Base-by-base conservation (phyloP, 768 basidiomycete genomes). In the Hygrophoropsis aurantiaca region DNA sequence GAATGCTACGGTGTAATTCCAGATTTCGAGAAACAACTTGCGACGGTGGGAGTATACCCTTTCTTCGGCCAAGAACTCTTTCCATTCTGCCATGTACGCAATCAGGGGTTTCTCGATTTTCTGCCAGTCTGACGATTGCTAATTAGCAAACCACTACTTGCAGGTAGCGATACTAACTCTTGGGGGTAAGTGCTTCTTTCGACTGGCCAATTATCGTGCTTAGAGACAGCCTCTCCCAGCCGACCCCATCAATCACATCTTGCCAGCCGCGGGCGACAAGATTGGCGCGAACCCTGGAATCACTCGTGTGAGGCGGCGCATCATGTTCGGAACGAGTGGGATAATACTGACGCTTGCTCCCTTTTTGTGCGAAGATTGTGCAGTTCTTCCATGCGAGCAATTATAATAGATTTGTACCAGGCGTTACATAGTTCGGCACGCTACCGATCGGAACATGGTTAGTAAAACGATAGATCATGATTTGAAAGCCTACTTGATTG, bases 221-320 rank as follows among this genome's bases (percentile, higher is more conserved):
- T 30, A 49, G 59, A 50, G 61, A 53, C 15, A 65, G 57, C 19
- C 61, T 66, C 19, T 62, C 59, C 64, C 64, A 67, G 19, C 58
- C 58, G 47, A 66, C 60, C 53, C 55, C 33, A 34, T 61, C 53
- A 3, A 65, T 58, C 35, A 68, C 63, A 33, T 62, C 54, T 42
- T 25, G 24, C 21, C 66, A 65, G 6, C 58, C 59, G 16, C 44
- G 13, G 16, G 51, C 35, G 13, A 57, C 25, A 26, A 65, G 55
- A 40, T 21, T 33, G 13, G 53, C 44, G 26, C 19, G 53, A 13
- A 65, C 54, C 19, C 66, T 65, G 42, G 21, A 45, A 25, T 13
- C 33, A 3, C 11, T 3, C 21, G 13, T 65, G 42, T 47, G 15
- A 47, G 44, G 41, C 19, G 5, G 16, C 25, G 51, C 45, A 36